Evolutionary conservation across 129 eudicot genomes (phyloP), one percentile per base, ranked within the genome.

Genomic region (Artemisia annua): DNA sequence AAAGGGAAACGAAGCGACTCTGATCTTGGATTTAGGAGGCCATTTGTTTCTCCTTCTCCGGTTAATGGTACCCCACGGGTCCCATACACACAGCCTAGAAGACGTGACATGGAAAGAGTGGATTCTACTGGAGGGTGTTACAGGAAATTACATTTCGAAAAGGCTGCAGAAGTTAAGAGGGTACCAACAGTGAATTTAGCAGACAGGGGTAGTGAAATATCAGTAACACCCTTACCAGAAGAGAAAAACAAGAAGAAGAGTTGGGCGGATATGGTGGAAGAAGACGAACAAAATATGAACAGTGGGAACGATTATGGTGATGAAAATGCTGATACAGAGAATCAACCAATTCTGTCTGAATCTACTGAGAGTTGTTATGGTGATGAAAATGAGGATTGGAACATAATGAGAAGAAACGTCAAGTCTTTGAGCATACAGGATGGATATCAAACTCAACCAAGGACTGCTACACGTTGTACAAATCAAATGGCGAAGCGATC

Each of bases 211-310:
- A 15, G 63, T 48, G 79, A 72, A 66, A 19, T 59, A 63, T 10
- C 75, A 17, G 51, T 18, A 32, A 66, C 72, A 30, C 70, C 76
- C 39, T 46, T n/a, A 15, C 59, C 43, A 22, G 77, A 83, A 48
- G 46, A 30, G 1, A 61, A 52, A 51, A 28, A 73, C 55, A 73
- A n/a, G 6, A 85, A 80, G 73, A 89, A 85, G 78, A 84, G 87
- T 63, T 93, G 98, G 98, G 98, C 98, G 46, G 98, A 93, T 77
- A 84, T 87, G 88, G 97, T 83, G 60, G 98, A 93, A 58, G 98
- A 93, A 81, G 96, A 92, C 3, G 98, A 92, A 54, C 81, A 70
- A 78, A 80, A 67, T 57, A 35, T 76, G 74, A 57, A 48, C 12
- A 73, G 62, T 24, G 65, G 52, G 72, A 49, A 57, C 12, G 74